phyloP scores from a whole-genome alignment of 805 yeast genomes.

The Myxozyma vanderwaltii region DNA sequence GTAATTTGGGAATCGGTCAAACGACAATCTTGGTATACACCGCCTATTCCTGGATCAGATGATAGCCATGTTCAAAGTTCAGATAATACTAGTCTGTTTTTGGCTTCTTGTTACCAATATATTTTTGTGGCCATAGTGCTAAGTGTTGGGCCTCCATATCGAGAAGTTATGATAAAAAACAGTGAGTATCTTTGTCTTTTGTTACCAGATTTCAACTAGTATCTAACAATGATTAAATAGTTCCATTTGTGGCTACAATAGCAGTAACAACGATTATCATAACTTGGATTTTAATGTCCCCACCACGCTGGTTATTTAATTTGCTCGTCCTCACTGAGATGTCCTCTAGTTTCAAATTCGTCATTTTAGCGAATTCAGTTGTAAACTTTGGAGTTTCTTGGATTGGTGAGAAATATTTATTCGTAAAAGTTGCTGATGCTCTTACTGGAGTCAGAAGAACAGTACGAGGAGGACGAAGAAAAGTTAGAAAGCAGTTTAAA shows the following conservation, averaged over 20 bases:
- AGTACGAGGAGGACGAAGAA: conserved; percentile 34
- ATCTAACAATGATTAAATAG: conserved; percentile 36
- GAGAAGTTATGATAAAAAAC: conserved; percentile 69
- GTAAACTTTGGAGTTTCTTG: conserved; percentile 55
- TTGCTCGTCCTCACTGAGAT: conserved; percentile 76
- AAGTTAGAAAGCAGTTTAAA: conserved; percentile 44
- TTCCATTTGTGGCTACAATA: conserved; percentile 71
- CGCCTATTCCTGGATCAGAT: conserved; percentile 57
- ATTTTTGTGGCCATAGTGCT: conserved; percentile 79
- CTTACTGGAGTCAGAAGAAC: conserved; percentile 17
- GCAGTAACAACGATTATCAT: conserved; percentile 54
- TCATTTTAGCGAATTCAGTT: conserved; percentile 52
- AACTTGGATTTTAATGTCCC: conserved; percentile 54
- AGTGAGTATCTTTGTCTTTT: conserved; percentile 4
- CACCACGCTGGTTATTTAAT: conserved; percentile 58
- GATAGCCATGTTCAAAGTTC: conserved; percentile 80
- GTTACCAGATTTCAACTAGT: not conserved
- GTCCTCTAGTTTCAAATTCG: conserved; percentile 52
- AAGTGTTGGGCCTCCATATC: conserved; percentile 90
- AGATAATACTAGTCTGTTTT: conserved; percentile 85
- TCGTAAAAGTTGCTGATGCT: conserved; percentile 46
- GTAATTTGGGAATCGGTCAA: conserved; percentile 64
- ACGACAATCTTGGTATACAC: conserved; percentile 66
- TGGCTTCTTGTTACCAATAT: conserved; percentile 84
- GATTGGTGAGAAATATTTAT: conserved; percentile 51